phyloP scores from a whole-genome alignment of 805 yeast species.

The Nakazawaea populi region DNA sequence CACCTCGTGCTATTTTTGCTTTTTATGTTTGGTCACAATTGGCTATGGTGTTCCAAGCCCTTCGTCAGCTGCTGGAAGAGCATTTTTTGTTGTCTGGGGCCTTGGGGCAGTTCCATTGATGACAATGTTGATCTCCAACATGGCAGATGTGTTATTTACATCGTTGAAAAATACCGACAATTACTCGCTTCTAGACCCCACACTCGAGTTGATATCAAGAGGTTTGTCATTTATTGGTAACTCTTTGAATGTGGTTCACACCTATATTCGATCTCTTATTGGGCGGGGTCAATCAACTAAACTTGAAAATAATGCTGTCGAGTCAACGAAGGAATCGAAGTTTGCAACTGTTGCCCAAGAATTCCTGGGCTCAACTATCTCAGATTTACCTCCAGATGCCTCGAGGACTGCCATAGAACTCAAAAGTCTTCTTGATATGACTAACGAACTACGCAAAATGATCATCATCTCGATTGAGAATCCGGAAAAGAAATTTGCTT shows the following conservation, averaged over 20 bases:
- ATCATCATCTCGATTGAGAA: conserved; percentile 28
- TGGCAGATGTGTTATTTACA: conserved; percentile 54
- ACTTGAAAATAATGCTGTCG: background rate
- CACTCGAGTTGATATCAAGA: background rate
- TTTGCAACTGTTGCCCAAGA: conserved; percentile 1
- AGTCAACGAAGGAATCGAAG: background rate
- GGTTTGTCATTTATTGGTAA: background rate
- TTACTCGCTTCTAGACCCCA: conserved; percentile 2
- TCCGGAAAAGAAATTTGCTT: conserved; percentile 37
- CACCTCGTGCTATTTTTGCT: conserved; percentile 67
- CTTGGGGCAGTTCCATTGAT: conserved; percentile 79
- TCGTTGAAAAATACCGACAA: conserved; percentile 17
- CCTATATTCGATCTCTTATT: too few relatives aligned
- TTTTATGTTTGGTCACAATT: conserved; percentile 69
- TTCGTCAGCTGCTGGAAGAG: conserved; percentile 53
- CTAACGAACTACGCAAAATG: conserved; percentile 25
- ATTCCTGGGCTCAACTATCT: background rate
- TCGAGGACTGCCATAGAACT: conserved; percentile 12
- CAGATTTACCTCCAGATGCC: conserved; percentile 3
- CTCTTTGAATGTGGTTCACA: background rate
- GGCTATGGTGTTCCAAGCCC: conserved; percentile 84
- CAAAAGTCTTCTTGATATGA: conserved; percentile 19
- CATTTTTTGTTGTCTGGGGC: conserved; percentile 77
- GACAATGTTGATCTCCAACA: conserved; percentile 71
- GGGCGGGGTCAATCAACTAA: too few relatives aligned